These are phyloP conservation scores for Aegilops speltoides DNA, from an alignment of 176 grass and related monocot species.

Conservation along the genomic window DNA sequence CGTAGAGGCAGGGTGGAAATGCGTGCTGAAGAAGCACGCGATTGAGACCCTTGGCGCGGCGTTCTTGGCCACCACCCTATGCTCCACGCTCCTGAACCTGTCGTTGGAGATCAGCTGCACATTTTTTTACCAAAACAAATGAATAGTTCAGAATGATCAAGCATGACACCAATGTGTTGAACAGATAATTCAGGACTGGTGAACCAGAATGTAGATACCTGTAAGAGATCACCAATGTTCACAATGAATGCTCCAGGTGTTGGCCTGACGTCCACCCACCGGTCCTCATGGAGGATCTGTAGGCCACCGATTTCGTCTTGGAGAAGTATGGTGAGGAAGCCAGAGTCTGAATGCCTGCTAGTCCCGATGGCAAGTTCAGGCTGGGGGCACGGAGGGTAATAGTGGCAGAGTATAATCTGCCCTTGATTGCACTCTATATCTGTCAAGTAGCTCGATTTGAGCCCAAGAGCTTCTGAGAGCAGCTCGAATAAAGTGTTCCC, in stretches of 20 bases:
- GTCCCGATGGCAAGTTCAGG: conserved; percentile 58
- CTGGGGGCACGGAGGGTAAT: conserved; percentile 69
- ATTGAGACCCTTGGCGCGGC: no score
- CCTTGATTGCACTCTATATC: conserved; percentile 67
- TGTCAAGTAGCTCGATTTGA: conserved; percentile 40
- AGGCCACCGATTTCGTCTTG: conserved; percentile 63
- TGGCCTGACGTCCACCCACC: conserved; percentile 44
- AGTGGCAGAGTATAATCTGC: conserved; percentile 52
- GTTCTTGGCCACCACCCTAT: no score
- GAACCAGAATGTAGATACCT: conserved; percentile 30
- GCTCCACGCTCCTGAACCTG: no score
- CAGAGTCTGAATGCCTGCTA: conserved; percentile 54
- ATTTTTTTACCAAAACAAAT: no score
- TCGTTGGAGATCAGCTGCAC: no score
- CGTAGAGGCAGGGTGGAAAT: no score
- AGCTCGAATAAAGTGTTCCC: conserved; percentile 49
- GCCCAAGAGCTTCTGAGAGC: conserved; percentile 60
- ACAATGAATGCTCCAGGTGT: conserved; percentile 52
- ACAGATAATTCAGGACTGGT: no score
- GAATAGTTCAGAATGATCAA: no score
- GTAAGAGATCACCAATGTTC: conserved; percentile 52
- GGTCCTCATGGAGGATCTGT: conserved; percentile 45
- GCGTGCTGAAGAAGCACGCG: no score
- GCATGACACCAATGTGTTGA: no score
- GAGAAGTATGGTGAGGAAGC: conserved; percentile 65